These are phyloP conservation scores for Mycogone perniciosa DNA, from an alignment of 2,329 filamentous ascomycete species.

Conservation along the genomic window DNA sequence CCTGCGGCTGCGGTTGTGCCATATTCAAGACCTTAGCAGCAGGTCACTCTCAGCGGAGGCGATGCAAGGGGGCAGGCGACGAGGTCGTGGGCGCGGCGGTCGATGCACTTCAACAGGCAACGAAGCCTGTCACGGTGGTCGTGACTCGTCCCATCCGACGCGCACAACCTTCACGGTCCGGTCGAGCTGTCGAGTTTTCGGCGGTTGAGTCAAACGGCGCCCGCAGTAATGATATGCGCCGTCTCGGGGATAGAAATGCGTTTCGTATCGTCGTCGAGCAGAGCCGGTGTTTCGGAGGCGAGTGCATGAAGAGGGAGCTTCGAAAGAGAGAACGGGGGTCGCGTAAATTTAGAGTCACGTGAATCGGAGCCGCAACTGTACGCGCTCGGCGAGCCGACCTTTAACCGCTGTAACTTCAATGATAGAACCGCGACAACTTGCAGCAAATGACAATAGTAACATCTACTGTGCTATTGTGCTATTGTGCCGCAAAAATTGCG, in stretches of 20 bases:
- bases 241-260: conserved; percentile 9
- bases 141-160: conserved; percentile 43
- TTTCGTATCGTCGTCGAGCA: conserved; percentile 18
- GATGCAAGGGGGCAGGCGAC: conserved; percentile 7
- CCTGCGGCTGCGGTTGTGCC: conserved; percentile 53
- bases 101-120: conserved; percentile 38
- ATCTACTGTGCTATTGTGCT: neutral
- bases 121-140: conserved; percentile 42
- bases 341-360: conserved; percentile 41
- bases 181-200: neutral
- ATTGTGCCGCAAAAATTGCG: neutral
- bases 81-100: conserved; percentile 6
- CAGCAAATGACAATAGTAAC: neutral
- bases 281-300: conserved; percentile 10
- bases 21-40: conserved; percentile 28
- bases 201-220: neutral
- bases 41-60: neutral
- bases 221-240: neutral
- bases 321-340: conserved; percentile 23
- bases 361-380: conserved; percentile 16
- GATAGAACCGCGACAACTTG: neutral
- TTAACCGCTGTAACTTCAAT: conserved; percentile 10
- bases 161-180: conserved; percentile 14
- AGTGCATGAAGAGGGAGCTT: conserved; percentile 27
- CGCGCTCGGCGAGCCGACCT: conserved; percentile 9